Evolutionary conservation across 2,329 filamentous ascomycete species (phyloP).

Genomic region (Colletotrichum tabaci): DNA sequence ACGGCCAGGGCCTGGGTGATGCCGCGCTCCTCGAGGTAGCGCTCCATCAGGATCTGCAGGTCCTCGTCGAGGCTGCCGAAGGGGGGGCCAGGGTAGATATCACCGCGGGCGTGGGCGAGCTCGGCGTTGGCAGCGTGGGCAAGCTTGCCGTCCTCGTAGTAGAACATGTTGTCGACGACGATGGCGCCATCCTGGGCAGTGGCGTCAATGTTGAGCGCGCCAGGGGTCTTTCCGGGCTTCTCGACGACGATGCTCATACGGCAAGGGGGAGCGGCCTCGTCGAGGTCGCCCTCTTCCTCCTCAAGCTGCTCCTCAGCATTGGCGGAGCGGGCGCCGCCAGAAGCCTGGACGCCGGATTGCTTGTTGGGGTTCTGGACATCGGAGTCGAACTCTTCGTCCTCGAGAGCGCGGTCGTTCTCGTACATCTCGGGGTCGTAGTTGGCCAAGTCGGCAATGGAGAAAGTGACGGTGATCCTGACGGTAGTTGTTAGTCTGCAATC

Average conservation of each 20-base stretch:
- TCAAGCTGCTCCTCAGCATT: slow-evolving; percentile 68
- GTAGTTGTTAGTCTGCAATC: not conserved
- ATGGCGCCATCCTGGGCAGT: slow-evolving; percentile 88
- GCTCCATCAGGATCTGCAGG: slow-evolving; percentile 91
- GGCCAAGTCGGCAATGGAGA: slow-evolving; percentile 88
- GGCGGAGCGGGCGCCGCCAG: slow-evolving; percentile 63
- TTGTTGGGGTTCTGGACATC: slow-evolving; percentile 67
- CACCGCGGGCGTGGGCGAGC: slow-evolving; percentile 81
- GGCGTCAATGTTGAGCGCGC: slow-evolving; percentile 89
- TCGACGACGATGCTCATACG: slow-evolving; percentile 90
- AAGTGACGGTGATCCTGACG: slow-evolving; percentile 81
- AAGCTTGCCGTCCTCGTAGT: slow-evolving; percentile 83
- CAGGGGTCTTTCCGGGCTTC: slow-evolving; percentile 79
- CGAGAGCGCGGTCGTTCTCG: slow-evolving; percentile 68
- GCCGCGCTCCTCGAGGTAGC: slow-evolving; percentile 94
- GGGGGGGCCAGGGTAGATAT: slow-evolving; percentile 89
- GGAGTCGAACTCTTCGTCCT: slow-evolving; percentile 64
- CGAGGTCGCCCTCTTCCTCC: slow-evolving; percentile 63
- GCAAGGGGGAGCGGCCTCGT: slow-evolving; percentile 79
- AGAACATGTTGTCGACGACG: slow-evolving; percentile 91
- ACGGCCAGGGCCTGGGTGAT: slow-evolving; percentile 88
- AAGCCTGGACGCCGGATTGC: slow-evolving; percentile 69
- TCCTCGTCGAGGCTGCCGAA: slow-evolving; percentile 97
- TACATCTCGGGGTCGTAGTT: slow-evolving; percentile 73
- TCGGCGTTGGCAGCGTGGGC: slow-evolving; percentile 84